These are phyloP conservation scores for Candolleomyces eurysporus DNA, from an alignment of 768 basidiomycete species.

Conservation along the genomic window DNA sequence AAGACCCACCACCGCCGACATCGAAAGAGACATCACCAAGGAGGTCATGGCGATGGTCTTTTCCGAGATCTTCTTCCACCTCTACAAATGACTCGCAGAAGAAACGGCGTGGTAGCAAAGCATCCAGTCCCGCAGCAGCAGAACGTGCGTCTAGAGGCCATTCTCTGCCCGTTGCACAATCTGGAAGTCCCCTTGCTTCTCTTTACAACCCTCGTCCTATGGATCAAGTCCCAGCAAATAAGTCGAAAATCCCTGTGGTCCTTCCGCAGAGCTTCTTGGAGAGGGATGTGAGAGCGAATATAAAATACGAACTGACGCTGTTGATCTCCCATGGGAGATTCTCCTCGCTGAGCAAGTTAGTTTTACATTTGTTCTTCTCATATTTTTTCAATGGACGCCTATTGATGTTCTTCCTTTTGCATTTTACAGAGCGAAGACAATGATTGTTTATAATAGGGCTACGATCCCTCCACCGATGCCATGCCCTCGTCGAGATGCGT, in stretches of 20 bases:
- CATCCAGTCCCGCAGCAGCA: too few species aligned
- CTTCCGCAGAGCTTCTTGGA: conserved; percentile 1
- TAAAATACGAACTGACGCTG: not conserved
- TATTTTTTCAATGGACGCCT: not conserved
- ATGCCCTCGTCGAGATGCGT: not conserved
- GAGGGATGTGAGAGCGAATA: not conserved
- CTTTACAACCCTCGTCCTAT: too few species aligned
- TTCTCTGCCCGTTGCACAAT: too few species aligned
- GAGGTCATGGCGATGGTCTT: not conserved
- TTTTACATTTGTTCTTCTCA: not conserved
- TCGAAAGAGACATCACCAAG: too few species aligned
- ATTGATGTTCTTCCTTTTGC: not conserved
- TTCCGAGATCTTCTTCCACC: too few species aligned
- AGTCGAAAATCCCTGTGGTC: too few species aligned
- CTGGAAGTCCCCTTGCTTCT: too few species aligned
- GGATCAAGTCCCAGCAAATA: too few species aligned
- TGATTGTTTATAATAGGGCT: not conserved
- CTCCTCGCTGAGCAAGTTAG: not conserved
- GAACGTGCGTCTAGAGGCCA: too few species aligned
- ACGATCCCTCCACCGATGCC: not conserved
- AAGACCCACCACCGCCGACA: too few species aligned
- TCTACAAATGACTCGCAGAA: too few species aligned
- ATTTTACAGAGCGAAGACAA: not conserved
- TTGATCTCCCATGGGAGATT: not conserved
- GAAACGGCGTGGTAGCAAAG: too few species aligned